Percentiles rank a stretch among this genome's conserved stretches.
Conservation (phyloP, 1,139 yeast genomes). For the Yamadazyma dushanensis region DNA sequence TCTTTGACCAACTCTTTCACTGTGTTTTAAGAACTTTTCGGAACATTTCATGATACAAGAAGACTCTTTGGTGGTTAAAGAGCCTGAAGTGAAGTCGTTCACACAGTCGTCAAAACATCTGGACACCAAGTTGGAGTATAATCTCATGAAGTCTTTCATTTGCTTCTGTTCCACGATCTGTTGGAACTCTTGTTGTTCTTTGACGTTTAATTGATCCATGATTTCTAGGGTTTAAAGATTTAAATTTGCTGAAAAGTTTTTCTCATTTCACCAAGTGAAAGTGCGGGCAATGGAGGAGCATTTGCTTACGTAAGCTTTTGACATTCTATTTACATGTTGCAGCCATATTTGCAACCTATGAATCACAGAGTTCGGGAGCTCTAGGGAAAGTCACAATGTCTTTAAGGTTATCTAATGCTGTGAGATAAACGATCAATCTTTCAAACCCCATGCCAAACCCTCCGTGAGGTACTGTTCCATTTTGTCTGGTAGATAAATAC, state of each 20-base stretch:
- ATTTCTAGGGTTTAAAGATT: constrained; percentile 4
- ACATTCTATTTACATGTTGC: constrained; percentile 3
- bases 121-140: constrained; percentile 90
- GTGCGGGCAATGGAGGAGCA: too few species aligned
- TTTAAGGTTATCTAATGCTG: constrained; percentile 73
- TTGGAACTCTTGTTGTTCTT: constrained; percentile 96
- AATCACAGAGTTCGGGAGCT: constrained; percentile 36
- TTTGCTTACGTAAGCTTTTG: neutral
- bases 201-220: constrained; percentile 82
- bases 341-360: constrained; percentile 19
- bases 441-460: constrained; percentile 98
- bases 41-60: constrained; percentile 88
- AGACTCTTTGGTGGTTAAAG: constrained; percentile 80
- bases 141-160: constrained; percentile 98
- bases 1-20: constrained; percentile 97
- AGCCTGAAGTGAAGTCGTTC: constrained; percentile 93
- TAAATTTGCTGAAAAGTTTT: constrained; percentile 2
- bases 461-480: constrained; percentile 91
- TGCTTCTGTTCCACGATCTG: constrained; percentile 95
- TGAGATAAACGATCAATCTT: constrained; percentile 69
- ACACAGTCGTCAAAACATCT: constrained; percentile 98
- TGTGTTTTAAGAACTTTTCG: constrained; percentile 96
- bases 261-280: constrained; percentile 3
- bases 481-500: constrained; percentile 72
- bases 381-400: constrained; percentile 86